Base-by-base conservation (phyloP, 768 basidiomycete species). In the Suillus discolor region DNA sequence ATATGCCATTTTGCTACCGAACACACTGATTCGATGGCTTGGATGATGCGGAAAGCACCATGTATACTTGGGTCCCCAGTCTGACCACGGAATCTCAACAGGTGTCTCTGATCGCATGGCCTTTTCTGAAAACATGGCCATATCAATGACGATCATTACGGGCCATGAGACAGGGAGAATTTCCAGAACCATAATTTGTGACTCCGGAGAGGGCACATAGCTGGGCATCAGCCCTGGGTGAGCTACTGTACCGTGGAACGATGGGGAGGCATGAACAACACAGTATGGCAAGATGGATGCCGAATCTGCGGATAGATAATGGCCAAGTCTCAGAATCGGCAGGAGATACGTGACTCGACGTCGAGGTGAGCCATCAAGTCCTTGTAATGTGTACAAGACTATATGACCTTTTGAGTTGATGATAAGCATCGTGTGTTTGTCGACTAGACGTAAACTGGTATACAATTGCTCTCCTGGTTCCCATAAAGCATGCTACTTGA, bases 1-100 rank as follows among this genome's bases (percentile, higher is more conserved):
- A 57, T 57, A 57, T 1, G 55, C 55, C 36, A 57, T 57, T 38
- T 57, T 57, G 36, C 55, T 57, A 57, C 55, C 55, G n/a, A 57
- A 57, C 34, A 57, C 55, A 9, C 55, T 57, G 55, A 57, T 57
- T 38, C 36, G 20, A 7, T 57, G 55, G 36, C 55, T 57, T 16
- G 55, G 36, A 23, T 57, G 55, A 23, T 57, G 55, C n/a, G 55
- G 36, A 57, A 57, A 57, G n/a, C 36, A 57, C 12, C 55, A 57
- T 3, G 55, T 57, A 23, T 38, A 57, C 55, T 57, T 38, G 36
- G 36, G 36, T 38, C 55, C 55, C 55, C 55, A 57, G 55, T 57
- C 55, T 9, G 36, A 38, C 55, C 55, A 57, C 13, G 55, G 36
- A 38, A 57, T 8, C 2, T 57, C 55, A 13, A 57, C n/a, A 57